These are phyloP conservation scores for Fomitopsis palustris DNA, from an alignment of 1,284 basidiomycete species.

Conservation along the genomic window DNA sequence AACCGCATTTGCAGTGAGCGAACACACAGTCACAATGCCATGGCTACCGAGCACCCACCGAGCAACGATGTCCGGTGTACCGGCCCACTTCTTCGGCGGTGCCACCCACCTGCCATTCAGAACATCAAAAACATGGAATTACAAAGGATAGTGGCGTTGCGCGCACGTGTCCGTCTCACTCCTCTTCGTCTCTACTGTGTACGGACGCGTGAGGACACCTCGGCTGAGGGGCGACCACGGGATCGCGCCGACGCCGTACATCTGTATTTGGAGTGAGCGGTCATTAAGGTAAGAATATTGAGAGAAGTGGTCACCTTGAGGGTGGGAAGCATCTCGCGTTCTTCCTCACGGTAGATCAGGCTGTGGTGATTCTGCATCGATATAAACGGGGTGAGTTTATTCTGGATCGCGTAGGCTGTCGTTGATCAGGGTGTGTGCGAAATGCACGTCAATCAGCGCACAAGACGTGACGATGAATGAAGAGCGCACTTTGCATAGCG, in stretches of 20 bases:
- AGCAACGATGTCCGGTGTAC: constrained; percentile 10
- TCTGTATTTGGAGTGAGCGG: constrained; percentile 5
- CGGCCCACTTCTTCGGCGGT: constrained; percentile 15
- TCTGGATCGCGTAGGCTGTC: constrained; percentile 30
- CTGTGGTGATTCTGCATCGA: constrained; percentile 51
- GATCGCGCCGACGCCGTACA: constrained; percentile 36
- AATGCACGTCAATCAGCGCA: neutral
- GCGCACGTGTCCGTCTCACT: constrained; percentile 18
- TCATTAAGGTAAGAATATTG: neutral
- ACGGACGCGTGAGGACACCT: constrained; percentile 34
- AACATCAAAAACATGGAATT: neutral
- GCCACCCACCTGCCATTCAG: constrained; percentile 8
- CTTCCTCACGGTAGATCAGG: constrained; percentile 46
- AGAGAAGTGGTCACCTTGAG: constrained; percentile 19
- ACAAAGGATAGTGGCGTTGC: constrained; percentile 10
- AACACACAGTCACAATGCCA: neutral
- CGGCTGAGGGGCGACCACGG: constrained; percentile 41
- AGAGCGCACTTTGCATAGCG: constrained; percentile 41
- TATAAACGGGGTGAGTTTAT: constrained; percentile 46
- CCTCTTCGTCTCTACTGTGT: constrained; percentile 22
- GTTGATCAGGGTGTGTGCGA: neutral
- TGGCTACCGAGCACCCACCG: constrained; percentile 6
- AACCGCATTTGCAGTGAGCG: neutral
- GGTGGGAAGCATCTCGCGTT: constrained; percentile 48
- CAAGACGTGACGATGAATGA: too few relatives aligned